Evolutionary conservation across 257 asterid genomes (phyloP).

Genomic region (Solanum rostratum): DNA sequence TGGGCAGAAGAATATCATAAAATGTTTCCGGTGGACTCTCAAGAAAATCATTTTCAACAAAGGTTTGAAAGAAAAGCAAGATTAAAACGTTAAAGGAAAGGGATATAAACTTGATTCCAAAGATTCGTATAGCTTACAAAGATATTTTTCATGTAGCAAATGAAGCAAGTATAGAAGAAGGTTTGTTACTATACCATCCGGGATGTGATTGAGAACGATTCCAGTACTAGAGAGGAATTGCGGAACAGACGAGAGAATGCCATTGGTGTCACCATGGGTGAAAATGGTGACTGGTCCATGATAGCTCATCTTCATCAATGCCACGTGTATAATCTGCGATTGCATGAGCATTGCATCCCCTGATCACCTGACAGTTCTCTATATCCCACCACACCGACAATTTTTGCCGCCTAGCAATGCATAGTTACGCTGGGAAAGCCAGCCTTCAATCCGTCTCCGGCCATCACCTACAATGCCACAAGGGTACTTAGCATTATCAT

Average conservation of each 20-base stretch:
- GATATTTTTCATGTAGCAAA: background rate
- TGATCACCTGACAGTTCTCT: no score
- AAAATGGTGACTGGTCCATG: slow-evolving; percentile 72
- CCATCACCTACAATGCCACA: background rate
- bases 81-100: background rate
- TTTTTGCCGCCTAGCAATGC: no score
- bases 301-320: slow-evolving; percentile 56
- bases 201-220: slow-evolving; percentile 72
- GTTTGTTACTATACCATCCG: slow-evolving; percentile 39
- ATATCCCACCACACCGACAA: no score
- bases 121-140: background rate
- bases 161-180: background rate
- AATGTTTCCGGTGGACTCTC: no score
- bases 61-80: no score
- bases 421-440: no score
- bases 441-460: no score
- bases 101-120: background rate
- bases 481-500: slow-evolving; percentile 32
- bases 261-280: slow-evolving; percentile 68
- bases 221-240: slow-evolving; percentile 74
- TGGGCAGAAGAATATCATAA: slow-evolving; percentile 45
- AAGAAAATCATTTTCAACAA: no score
- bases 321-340: background rate
- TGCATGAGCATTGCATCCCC: no score
- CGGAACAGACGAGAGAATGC: slow-evolving; percentile 36